Conservation (phyloP, 352 stramenopile species). For the Phytophthora cactorum region DNA sequence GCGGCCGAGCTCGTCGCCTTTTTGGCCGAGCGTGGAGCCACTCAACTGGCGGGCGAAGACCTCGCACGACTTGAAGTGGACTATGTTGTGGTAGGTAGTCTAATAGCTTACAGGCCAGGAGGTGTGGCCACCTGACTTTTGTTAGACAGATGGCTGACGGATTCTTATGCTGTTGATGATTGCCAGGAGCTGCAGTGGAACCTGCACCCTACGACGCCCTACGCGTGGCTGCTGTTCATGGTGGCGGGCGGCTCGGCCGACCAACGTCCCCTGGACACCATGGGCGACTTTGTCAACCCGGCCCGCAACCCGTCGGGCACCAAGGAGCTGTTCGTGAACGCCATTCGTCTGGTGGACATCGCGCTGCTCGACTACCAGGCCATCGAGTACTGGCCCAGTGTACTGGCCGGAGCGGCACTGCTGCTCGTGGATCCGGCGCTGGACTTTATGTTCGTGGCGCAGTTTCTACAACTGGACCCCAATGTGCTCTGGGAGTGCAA, state of each 20-base stretch:
- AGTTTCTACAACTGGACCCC: conserved; percentile 81
- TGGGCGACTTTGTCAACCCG: conserved; percentile 78
- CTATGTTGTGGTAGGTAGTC: conserved; percentile 58
- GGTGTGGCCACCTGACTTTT: not conserved
- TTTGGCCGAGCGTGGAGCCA: conserved; percentile 54
- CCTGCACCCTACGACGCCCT: conserved; percentile 74
- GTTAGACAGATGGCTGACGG: conserved; percentile 22
- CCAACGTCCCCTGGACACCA: conserved; percentile 66
- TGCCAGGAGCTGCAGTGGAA: conserved; percentile 84
- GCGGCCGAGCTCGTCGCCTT: conserved; percentile 68
- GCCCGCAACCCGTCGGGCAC: conserved; percentile 63
- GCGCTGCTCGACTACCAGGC: conserved; percentile 81
- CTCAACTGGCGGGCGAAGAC: conserved; percentile 54
- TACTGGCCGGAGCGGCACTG: conserved; percentile 73
- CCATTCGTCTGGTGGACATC: conserved; percentile 75
- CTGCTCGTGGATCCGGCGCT: conserved; percentile 71
- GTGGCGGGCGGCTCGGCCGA: conserved; percentile 70
- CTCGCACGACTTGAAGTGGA: conserved; percentile 66
- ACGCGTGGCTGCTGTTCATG: conserved; percentile 82
- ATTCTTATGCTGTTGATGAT: conserved; percentile 17
- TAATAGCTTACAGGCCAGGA: not conserved
- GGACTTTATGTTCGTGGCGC: conserved; percentile 81
- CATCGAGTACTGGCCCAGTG: conserved; percentile 78
- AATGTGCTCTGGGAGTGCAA: conserved; percentile 85
- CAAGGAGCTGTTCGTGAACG: conserved; percentile 76